Evolutionary conservation across 176 grass and related monocot genomes (phyloP).

Genomic region (Pontederia crassipes): DNA sequence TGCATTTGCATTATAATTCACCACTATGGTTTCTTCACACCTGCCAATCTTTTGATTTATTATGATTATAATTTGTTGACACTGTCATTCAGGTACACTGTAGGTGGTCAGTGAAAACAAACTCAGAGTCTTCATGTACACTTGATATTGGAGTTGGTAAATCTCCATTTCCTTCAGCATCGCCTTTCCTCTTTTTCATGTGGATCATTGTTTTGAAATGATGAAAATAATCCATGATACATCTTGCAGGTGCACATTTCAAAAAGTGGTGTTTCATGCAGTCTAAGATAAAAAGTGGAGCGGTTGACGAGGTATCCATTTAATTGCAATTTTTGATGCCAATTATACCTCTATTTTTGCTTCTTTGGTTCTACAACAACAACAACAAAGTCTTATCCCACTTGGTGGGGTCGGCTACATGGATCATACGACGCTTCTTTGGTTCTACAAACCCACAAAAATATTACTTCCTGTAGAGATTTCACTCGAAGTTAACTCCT

Average conservation of each 20-base stretch:
- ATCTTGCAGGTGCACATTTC: conserved; percentile 83
- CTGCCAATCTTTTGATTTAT: no score
- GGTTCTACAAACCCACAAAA: no score
- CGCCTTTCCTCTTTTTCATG: not conserved
- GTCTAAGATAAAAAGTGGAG: conserved; percentile 94
- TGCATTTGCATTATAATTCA: no score
- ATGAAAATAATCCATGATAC: not conserved
- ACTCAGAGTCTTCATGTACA: conserved; percentile 25
- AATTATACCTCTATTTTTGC: no score
- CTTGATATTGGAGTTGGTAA: conserved; percentile 38
- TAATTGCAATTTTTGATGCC: no score
- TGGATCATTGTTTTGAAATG: not conserved
- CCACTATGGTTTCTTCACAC: no score
- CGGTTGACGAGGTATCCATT: conserved; percentile 67
- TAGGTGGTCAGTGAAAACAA: conserved; percentile 66
- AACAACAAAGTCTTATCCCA: no score
- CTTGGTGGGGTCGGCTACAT: no score
- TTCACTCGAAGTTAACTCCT: no score
- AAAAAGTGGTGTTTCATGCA: conserved; percentile 99
- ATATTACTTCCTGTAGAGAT: no score
- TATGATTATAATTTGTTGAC: not conserved
- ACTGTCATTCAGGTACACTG: conserved; percentile 65
- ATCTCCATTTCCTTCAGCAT: conserved; percentile 10
- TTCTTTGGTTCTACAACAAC: no score
- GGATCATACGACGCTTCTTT: no score